Base-by-base conservation (phyloP, 192 early-diverging fungal genomes). In the Podila horticola region DNA sequence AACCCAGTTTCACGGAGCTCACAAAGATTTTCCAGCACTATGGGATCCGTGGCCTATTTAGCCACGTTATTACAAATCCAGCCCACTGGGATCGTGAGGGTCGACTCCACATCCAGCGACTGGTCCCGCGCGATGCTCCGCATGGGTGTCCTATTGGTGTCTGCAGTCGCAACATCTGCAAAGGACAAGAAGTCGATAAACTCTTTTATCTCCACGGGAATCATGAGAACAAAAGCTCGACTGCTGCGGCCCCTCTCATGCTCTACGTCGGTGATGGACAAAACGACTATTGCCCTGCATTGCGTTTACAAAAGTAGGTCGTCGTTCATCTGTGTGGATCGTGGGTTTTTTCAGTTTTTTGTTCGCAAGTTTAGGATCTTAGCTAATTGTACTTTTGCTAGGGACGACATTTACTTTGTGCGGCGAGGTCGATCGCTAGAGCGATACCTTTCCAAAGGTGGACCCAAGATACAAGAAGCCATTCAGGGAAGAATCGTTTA, bases 131-230 rank as follows among this genome's bases (percentile, higher is more conserved):
- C 0, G 70, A 79, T n/a, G 75, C 38, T 33, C 74, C 75, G 22
- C 90, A 90, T 71, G 52, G 72, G 26, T 91, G 90, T 72, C 62
- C 76, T 22, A 82, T 85, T 34, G 74, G 83, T 49, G 34, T 71
- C 3, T 92, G 91, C 62, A 74, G 87, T 9, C 55, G 85, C 3
- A 92, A 92, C 52, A 88, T 92, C 48, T 92, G 91, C 51, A 92
- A 92, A 84, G 91, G 91, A 58, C 64, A 82, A 15, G 76, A 81
- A 26, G 24, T 74, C 19, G 72, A 82, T 52, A 70, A 62, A 36
- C 36, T 75, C 11, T 15, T 82, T 12, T 38, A 38, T 17, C 12
- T 58, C 2, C 62, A 62, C 50, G 33, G 31, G 61, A 13, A 45
- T 45, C 41, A 45, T 45, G 20, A 65, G n/a, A 12, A 22, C 20